Percentiles rank a stretch among this genome's conserved stretches.
phyloP scores from a whole-genome alignment of 305 asterid genomes.

The Striga hermonthica region DNA sequence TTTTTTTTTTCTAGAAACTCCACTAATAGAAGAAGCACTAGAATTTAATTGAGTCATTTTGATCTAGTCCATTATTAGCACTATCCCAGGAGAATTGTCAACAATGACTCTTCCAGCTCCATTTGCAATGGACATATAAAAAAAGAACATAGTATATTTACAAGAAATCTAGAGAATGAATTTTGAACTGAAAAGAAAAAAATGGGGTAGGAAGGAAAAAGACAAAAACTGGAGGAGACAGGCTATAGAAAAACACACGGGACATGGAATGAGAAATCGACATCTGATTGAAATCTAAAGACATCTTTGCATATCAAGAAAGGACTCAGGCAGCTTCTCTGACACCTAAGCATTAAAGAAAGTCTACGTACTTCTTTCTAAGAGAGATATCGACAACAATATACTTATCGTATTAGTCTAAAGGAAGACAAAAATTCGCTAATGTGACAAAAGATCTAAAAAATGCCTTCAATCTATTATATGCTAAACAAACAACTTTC shows the following conservation, averaged over 20 bases:
- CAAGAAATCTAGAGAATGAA: too few species aligned
- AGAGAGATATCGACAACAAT: conserved; percentile 21
- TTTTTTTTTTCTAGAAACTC: too few species aligned
- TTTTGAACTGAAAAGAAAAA: too few species aligned
- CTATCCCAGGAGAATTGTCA: too few species aligned
- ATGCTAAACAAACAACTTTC: conserved; percentile 13
- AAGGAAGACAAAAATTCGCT: conserved; percentile 11
- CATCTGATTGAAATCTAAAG: conserved; percentile 17
- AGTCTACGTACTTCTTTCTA: conserved; percentile 29
- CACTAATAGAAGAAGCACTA: too few species aligned
- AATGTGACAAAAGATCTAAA: conserved; percentile 20
- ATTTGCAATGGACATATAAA: too few species aligned
- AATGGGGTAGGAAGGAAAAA: too few species aligned
- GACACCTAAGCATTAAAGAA: conserved; percentile 30
- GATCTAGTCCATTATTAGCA: too few species aligned
- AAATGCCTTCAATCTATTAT: background rate
- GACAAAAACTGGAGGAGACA: conserved; percentile 29
- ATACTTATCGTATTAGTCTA: background rate
- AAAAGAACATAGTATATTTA: too few species aligned
- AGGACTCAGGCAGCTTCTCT: conserved; percentile 34
- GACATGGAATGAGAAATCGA: conserved; percentile 15
- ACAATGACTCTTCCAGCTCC: too few species aligned
- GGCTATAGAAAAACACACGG: conserved; percentile 35
- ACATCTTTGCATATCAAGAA: conserved; percentile 24
- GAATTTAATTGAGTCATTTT: too few species aligned